Evolutionary conservation across 139 green algal species (phyloP).

Genomic region (Picochlorum sp.): DNA sequence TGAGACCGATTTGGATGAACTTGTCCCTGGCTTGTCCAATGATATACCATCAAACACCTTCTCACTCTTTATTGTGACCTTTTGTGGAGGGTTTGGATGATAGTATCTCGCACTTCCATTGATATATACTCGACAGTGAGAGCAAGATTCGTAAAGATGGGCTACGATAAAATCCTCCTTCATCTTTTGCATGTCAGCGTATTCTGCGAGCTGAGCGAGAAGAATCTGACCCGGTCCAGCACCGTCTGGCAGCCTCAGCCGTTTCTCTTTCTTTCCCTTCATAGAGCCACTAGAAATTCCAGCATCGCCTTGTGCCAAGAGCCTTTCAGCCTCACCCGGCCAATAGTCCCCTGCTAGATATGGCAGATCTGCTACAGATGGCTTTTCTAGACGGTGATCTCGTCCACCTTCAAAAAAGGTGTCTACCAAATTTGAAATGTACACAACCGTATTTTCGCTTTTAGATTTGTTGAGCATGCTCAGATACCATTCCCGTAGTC

Average conservation of each 20-base stretch:
- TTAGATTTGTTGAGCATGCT: constrained; percentile 62
- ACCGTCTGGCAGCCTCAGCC: constrained; percentile 36
- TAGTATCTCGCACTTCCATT: constrained; percentile 13
- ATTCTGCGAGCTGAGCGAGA: constrained; percentile 68
- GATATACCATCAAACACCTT: constrained; percentile 78
- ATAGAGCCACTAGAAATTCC: neutral
- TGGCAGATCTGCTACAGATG: constrained; percentile 58
- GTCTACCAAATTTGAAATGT: constrained; percentile 89
- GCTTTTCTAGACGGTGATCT: constrained; percentile 63
- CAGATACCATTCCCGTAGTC: constrained; percentile 90
- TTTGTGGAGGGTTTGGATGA: constrained; percentile 31
- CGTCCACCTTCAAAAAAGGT: constrained; percentile 80
- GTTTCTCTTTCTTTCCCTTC: constrained; percentile 77
- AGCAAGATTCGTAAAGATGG: constrained; percentile 86
- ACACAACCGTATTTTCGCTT: constrained; percentile 62
- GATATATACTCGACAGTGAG: constrained; percentile 72
- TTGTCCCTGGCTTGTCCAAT: constrained; percentile 50
- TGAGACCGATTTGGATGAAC: constrained; percentile 16
- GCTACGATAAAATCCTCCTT: constrained; percentile 98
- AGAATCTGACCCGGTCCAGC: constrained; percentile 61
- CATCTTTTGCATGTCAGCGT: constrained; percentile 71
- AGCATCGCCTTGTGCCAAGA: constrained; percentile 27
- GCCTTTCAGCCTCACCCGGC: constrained; percentile 81
- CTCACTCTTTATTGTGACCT: constrained; percentile 32
- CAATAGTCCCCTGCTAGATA: constrained; percentile 99